phyloP scores from a whole-genome alignment of 768 basidiomycete genomes.

The Boletus pseudopeckii region DNA sequence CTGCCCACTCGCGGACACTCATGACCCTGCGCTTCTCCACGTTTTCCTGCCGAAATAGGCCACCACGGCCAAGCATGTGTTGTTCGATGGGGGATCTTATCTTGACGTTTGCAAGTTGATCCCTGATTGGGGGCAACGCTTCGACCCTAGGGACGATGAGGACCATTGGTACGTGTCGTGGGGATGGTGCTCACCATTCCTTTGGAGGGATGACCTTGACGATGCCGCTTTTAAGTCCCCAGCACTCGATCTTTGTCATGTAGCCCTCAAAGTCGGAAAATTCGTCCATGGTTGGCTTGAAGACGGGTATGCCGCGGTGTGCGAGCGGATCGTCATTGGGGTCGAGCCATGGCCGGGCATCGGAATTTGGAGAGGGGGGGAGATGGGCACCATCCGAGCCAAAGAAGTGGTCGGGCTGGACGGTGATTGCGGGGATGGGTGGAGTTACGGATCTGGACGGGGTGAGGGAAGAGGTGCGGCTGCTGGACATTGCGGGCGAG shows the following conservation, averaged over 20 bases:
- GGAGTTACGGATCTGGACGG: conserved; percentile 49
- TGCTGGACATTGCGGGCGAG: conserved; percentile 20
- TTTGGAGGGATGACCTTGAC: conserved; percentile 94
- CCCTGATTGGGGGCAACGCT: conserved; percentile 64
- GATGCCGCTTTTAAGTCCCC: conserved; percentile 90
- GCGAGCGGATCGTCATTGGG: conserved; percentile 81
- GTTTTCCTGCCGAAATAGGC: conserved; percentile 88
- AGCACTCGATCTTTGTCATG: conserved; percentile 81
- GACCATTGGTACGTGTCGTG: conserved; percentile 14
- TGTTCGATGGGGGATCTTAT: conserved; percentile 93
- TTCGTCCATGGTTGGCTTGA: conserved; percentile 90
- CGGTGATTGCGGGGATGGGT: conserved; percentile 39
- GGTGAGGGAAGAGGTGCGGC: conserved; percentile 33
- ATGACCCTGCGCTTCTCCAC: conserved; percentile 81
- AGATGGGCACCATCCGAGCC: conserved; percentile 44
- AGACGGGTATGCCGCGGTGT: conserved; percentile 91
- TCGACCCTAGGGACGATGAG: conserved; percentile 51
- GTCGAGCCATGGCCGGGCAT: conserved; percentile 63
- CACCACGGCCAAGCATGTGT: conserved; percentile 81
- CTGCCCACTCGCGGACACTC: conserved; percentile 87
- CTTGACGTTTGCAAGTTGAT: conserved; percentile 70
- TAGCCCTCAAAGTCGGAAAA: conserved; percentile 91
- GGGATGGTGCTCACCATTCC: conserved; percentile 68
- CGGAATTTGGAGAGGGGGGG: conserved; percentile 61
- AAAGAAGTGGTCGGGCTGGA: conserved; percentile 86